These are phyloP conservation scores for Gymnopilus junonius DNA, from an alignment of 768 basidiomycete genomes.

Conservation along the genomic window DNA sequence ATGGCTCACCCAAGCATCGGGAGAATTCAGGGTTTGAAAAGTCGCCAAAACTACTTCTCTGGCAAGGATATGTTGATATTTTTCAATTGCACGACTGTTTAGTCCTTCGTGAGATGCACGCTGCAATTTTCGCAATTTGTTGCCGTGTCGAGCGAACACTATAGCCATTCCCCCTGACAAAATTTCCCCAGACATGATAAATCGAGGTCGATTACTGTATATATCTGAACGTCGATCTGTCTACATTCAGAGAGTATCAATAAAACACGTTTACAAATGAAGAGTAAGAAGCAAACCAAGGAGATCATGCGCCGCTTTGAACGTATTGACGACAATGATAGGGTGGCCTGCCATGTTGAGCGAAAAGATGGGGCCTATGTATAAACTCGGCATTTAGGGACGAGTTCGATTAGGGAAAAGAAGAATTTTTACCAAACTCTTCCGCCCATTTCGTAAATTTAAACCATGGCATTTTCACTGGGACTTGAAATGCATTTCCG, in stretches of 20 bases:
- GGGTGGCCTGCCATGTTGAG: slow-evolving; percentile 57
- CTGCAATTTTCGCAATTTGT: background rate
- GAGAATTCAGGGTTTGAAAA: background rate
- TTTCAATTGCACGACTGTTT: background rate
- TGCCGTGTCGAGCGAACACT: background rate
- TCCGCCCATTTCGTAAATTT: slow-evolving; percentile 59
- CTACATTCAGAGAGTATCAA: background rate
- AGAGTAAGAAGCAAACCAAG: background rate
- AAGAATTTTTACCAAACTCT: slow-evolving; percentile 53
- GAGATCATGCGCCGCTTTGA: slow-evolving; percentile 1
- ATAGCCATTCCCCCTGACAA: slow-evolving; percentile 1
- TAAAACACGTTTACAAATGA: background rate
- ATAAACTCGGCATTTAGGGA: slow-evolving; percentile 34
- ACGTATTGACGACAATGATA: background rate
- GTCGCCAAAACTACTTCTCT: background rate
- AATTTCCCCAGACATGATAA: slow-evolving; percentile 4
- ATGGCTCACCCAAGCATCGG: background rate
- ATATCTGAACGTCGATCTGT: slow-evolving; percentile 1
- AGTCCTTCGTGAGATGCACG: background rate
- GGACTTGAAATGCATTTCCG: slow-evolving; percentile 65
- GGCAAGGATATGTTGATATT: background rate
- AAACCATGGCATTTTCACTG: slow-evolving; percentile 62
- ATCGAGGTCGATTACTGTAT: slow-evolving; percentile 1
- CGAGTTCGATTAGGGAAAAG: slow-evolving; percentile 58
- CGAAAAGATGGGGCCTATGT: slow-evolving; percentile 52